Base-by-base conservation (phyloP, 495 filamentous ascomycete genomes). In the Penicillium subrubescens region DNA sequence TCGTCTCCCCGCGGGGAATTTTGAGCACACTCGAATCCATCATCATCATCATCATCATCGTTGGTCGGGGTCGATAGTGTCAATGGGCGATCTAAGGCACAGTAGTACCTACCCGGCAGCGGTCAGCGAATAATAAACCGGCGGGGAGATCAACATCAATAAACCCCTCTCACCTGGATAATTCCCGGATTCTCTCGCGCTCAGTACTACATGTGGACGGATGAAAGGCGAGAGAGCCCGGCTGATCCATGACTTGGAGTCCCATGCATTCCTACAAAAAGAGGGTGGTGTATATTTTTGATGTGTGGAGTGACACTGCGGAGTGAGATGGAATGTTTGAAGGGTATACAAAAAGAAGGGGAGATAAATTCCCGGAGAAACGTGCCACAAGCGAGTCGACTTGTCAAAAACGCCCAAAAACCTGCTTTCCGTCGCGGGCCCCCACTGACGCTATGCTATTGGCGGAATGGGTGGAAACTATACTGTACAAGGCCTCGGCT, bases 41-140 rank as follows among this genome's bases (percentile, higher is more conserved):
- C 62, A 2, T 21, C 43, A n/a, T 35, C 48, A n/a, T n/a, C n/a
- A n/a, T n/a, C n/a, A n/a, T n/a, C n/a, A n/a, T n/a, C n/a, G 29
- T 15, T 34, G 8, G 29, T 35, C n/a, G 52, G 17, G 21, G 46
- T 51, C 17, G 51, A 56, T 23, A 35, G 61, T 55, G 39, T 6
- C n/a, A 55, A 29, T 29, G 55, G 50, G 53, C 52, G 67, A 60
- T 63, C 65, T 33, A 77, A 54, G 33, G 71, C 67, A 46, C 75
- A 75, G 53, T 77, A 78, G 59, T 77, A 79, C 35, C 73, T 77
- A 43, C 39, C 57, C 19, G 46, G 57, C 27, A 35, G 19, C 37
- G 21, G 44, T 57, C 31, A 61, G 25, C 52, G 4, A n/a, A 50
- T 21, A 50, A 41, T 17, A 21, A 35, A 54, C 50, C 44, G 52